Conservation (phyloP, 2,329 filamentous ascomycete species). For the Eurotiales sp. region DNA sequence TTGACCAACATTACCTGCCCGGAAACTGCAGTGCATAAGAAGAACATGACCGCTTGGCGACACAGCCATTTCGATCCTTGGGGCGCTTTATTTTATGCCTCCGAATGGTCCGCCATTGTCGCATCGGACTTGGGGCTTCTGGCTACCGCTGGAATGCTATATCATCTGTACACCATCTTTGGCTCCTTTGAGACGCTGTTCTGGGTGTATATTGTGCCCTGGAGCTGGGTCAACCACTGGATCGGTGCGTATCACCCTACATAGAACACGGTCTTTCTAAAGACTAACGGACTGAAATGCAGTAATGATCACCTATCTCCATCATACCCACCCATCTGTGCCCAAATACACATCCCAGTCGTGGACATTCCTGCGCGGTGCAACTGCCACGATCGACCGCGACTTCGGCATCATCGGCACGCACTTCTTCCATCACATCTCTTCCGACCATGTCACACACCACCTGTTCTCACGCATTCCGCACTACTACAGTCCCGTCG, state of each 20-base stretch:
- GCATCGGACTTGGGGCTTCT: constrained; percentile 79
- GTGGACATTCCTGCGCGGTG: constrained; percentile 92
- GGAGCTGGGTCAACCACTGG: constrained; percentile 99
- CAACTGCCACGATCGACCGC: constrained; percentile 92
- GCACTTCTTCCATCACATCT: constrained; percentile 86
- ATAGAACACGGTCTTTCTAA: too few relatives aligned
- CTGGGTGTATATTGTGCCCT: constrained; percentile 93
- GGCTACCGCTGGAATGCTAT: constrained; percentile 59
- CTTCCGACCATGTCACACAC: constrained; percentile 96
- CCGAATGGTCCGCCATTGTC: constrained; percentile 80
- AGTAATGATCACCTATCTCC: constrained; percentile 96
- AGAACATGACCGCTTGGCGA: constrained; percentile 71
- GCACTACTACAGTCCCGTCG: constrained; percentile 94
- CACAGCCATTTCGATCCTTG: constrained; percentile 93
- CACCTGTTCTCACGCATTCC: constrained; percentile 95
- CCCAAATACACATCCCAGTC: constrained; percentile 82
- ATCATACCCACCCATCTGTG: constrained; percentile 91
- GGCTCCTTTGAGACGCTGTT: constrained; percentile 82
- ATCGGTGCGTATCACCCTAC: constrained; percentile 64
- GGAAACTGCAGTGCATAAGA: constrained; percentile 88
- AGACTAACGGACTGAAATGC: constrained; percentile 15
- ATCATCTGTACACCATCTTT: constrained; percentile 68
- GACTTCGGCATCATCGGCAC: constrained; percentile 96
- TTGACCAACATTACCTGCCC: constrained; percentile 91
- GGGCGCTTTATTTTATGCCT: constrained; percentile 86